Base-by-base conservation (phyloP, 176 grass and related monocot species). In the Secale cereale region DNA sequence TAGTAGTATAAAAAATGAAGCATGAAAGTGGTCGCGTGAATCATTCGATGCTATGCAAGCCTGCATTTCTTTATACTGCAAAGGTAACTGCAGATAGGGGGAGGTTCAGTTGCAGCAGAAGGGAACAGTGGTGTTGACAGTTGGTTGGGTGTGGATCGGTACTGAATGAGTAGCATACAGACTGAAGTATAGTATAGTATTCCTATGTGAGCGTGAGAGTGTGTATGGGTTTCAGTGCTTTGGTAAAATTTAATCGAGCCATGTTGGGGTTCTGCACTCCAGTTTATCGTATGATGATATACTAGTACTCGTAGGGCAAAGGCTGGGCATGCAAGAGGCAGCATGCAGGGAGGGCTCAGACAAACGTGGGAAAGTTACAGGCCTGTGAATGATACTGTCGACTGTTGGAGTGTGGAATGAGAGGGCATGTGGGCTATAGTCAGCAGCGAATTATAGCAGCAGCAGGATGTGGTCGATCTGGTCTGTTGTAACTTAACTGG, bases 371-470 rank as follows among this genome's bases (percentile, higher is more conserved):
- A 75, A 90, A 86, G 91, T 65, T 91, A 81, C 89, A 90, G 86
- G 74, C 81, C 89, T 87, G 77, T 19, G 31, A 88, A 98, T 98
- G 82, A 98, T 98, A 76, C 36, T 95, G 96, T 98, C 93, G 82
- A 85, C 89, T 89, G 91, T 81, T 81, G 86, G 85, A 92, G 82
- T 83, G 74, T 76, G 86, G 80, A 94, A 85, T 83, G 64, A 88
- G 89, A 79, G 82, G 74, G 20, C 16, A 87, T 95, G 95, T 90
- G 82, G 87, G 56, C 85, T 89, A 82, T 91, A 83, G 92, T 89
- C 91, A 81, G 86, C 86, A 82, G 46, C 39, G 65, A 92, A 94
- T 91, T 70, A 91, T 86, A 85, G 83, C 67, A 54, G 56, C 37
- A 59, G 72, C 77, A 87, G 48, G 48, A 76, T 76, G 46, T 22